Conservation (phyloP, 768 basidiomycete species). For the Mycena haematopus region DNA sequence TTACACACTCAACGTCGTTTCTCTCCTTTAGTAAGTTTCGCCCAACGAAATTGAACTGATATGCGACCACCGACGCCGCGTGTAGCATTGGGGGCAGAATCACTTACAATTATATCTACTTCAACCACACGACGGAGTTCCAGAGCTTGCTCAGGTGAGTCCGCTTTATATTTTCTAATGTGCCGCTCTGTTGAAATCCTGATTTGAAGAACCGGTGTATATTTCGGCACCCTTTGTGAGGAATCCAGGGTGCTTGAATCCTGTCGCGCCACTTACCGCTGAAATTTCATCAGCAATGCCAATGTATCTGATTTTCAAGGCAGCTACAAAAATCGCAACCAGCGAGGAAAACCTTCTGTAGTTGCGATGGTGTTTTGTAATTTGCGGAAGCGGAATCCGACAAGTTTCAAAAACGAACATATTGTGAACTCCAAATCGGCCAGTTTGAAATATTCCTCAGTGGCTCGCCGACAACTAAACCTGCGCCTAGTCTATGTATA, state of each 20-base stretch:
- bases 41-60: neutral
- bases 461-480: too few species aligned
- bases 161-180: neutral
- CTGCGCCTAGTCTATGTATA: too few species aligned
- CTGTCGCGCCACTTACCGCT: neutral
- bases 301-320: constrained; percentile 25
- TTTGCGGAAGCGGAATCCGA: neutral
- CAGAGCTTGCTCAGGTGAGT: constrained; percentile 16
- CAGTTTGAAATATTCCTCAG: too few species aligned
- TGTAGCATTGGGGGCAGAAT: constrained; percentile 18
- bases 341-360: neutral
- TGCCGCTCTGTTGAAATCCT: neutral
- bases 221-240: constrained; percentile 23
- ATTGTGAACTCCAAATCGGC: too few species aligned
- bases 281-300: constrained; percentile 14
- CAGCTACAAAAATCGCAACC: constrained; percentile 20
- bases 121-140: constrained; percentile 22
- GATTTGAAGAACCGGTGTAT: constrained; percentile 13
- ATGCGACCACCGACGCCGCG: too few species aligned
- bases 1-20: constrained; percentile 19
- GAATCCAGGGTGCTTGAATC: neutral
- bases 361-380: neutral
- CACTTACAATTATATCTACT: constrained; percentile 24
- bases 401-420: too few species aligned
- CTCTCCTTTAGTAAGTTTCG: constrained; percentile 23